Conservation (phyloP, 2,329 filamentous ascomycete species). For the Colletotrichum sp. region DNA sequence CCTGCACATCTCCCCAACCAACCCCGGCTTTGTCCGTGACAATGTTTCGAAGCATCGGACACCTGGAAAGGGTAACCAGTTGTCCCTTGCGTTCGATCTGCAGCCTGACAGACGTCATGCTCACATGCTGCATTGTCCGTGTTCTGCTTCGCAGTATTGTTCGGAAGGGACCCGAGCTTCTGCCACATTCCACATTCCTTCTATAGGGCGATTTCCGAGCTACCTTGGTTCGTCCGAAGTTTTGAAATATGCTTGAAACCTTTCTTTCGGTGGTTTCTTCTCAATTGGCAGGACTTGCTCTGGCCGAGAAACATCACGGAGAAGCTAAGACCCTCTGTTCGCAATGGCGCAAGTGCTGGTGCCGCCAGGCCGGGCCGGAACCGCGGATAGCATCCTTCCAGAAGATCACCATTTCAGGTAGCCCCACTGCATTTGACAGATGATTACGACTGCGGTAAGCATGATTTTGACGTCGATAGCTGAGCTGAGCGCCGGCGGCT, state of each 20-base stretch:
- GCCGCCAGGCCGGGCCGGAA: background rate
- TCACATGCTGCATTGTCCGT: background rate
- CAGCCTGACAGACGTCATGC: background rate
- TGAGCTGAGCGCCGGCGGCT: background rate
- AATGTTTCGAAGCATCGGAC: constrained; percentile 3
- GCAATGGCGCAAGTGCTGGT: background rate
- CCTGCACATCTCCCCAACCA: background rate
- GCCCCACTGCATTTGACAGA: background rate
- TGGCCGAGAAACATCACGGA: background rate
- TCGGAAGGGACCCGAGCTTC: background rate
- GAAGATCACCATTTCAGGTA: background rate
- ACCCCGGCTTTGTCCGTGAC: background rate
- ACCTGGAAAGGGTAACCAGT: background rate
- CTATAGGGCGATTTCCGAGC: background rate
- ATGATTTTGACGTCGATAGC: background rate
- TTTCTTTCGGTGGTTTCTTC: background rate
- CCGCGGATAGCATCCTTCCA: background rate
- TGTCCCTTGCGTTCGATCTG: background rate
- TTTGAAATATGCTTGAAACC: background rate
- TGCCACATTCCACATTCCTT: background rate
- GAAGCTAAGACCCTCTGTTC: background rate
- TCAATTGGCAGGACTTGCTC: background rate
- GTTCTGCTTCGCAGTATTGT: background rate
- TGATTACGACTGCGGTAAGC: background rate
- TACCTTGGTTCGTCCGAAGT: constrained; percentile 1